Percentiles rank a stretch among this genome's conserved stretches.
These are phyloP conservation scores for Colletotrichum theobromicola DNA, from an alignment of 2,329 filamentous ascomycete species.

Conservation along the genomic window DNA sequence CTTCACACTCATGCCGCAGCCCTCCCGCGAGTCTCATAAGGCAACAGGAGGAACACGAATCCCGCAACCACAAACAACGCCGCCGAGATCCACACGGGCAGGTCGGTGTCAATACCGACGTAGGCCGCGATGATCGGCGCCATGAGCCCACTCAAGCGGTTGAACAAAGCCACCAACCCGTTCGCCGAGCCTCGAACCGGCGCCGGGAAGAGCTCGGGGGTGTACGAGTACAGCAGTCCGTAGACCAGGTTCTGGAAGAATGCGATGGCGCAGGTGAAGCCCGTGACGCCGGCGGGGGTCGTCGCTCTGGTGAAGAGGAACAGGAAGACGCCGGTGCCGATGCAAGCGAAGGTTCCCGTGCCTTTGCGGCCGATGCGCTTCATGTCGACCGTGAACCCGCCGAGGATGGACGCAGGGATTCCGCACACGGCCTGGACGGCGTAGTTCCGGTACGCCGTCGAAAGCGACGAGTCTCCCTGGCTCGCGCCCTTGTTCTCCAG, in stretches of 20 bases:
- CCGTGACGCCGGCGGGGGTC: conserved; percentile 15
- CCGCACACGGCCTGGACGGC: conserved; percentile 27
- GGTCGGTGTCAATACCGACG: conserved; percentile 8
- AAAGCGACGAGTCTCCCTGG: conserved; percentile 8
- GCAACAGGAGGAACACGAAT: background rate
- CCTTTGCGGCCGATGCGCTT: conserved; percentile 25
- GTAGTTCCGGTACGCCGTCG: conserved; percentile 23
- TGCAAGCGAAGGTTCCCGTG: conserved; percentile 22
- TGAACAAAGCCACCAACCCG: background rate
- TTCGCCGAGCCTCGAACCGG: background rate
- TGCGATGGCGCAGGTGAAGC: conserved; percentile 26
- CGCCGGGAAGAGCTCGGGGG: background rate
- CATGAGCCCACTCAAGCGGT: conserved; percentile 4
- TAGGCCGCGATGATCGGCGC: conserved; percentile 17
- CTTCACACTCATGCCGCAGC: background rate
- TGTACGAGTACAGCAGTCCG: conserved; percentile 18
- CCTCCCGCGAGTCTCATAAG: background rate
- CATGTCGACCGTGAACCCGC: conserved; percentile 25
- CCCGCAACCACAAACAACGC: conserved; percentile 11
- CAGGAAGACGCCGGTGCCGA: conserved; percentile 25
- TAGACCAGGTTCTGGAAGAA: conserved; percentile 29
- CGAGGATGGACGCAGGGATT: conserved; percentile 13
- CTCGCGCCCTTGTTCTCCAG: conserved; percentile 28
- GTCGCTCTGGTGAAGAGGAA: conserved; percentile 31
- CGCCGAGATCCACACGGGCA: conserved; percentile 15